These are phyloP conservation scores for Penicillium steckii DNA, from an alignment of 495 filamentous ascomycete genomes.

Conservation along the genomic window DNA sequence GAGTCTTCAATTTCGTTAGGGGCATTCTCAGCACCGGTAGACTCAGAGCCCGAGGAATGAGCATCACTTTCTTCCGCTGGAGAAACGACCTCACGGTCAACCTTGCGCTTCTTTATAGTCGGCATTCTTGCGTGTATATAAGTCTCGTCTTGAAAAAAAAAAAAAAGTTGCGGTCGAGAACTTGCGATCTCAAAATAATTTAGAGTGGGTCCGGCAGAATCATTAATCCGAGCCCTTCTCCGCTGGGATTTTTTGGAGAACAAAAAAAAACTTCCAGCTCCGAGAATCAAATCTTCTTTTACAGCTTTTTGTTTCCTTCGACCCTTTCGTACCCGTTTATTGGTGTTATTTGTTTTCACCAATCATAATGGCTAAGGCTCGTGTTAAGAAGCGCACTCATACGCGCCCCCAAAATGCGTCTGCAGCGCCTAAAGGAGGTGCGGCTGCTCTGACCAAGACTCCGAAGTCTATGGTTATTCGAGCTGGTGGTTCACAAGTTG, in stretches of 20 bases:
- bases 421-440: slow-evolving; percentile 47
- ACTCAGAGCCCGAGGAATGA: slow-evolving; percentile 12
- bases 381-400: slow-evolving; percentile 90
- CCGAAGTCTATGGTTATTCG: slow-evolving; percentile 99
- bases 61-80: slow-evolving; percentile 17
- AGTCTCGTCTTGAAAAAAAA: slow-evolving; percentile 16
- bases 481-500: slow-evolving; percentile 91
- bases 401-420: slow-evolving; percentile 64
- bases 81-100: slow-evolving; percentile 17
- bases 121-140: slow-evolving; percentile 28
- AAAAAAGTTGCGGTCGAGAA: slow-evolving; percentile 5
- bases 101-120: slow-evolving; percentile 39
- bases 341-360: slow-evolving; percentile 8
- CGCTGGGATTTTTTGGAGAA: slow-evolving; percentile 36
- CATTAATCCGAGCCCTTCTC: slow-evolving; percentile 37
- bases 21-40: slow-evolving; percentile 2
- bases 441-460: slow-evolving; percentile 51
- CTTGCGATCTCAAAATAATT: slow-evolving; percentile 27
- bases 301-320: slow-evolving; percentile 11
- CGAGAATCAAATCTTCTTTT: slow-evolving; percentile 4
- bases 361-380: slow-evolving; percentile 69
- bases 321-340: slow-evolving; percentile 4
- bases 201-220: slow-evolving; percentile 36
- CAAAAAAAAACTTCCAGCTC: slow-evolving; percentile 34
- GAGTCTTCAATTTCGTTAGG: background rate